A percentile compares a stretch with the other conserved stretches of the same genome.
Conservation (phyloP, 768 basidiomycete genomes). For the Hypsizygus marmoreus region DNA sequence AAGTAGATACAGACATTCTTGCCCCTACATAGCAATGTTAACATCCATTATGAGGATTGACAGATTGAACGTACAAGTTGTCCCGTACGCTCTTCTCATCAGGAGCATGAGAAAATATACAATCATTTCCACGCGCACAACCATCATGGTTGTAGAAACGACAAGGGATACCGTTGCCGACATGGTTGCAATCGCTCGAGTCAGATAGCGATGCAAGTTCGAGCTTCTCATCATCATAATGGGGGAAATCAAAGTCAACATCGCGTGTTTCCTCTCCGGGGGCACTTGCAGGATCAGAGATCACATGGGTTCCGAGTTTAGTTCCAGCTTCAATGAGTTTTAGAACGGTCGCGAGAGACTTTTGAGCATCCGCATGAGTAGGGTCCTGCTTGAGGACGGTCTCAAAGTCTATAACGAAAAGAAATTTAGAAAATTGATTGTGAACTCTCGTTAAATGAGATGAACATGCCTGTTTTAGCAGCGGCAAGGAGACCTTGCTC, state of each 20-base stretch:
- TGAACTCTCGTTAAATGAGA: too few species aligned
- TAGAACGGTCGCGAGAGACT: constrained; percentile 24
- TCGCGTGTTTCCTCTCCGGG: too few species aligned
- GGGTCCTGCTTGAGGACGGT: constrained; percentile 34
- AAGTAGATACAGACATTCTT: constrained; percentile 51
- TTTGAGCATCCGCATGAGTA: constrained; percentile 25
- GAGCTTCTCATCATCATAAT: constrained; percentile 32
- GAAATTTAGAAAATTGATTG: too few species aligned
- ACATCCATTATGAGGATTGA: not conserved
- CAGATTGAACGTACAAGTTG: constrained; percentile 37
- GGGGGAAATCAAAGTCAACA: constrained; percentile 36
- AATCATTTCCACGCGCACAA: constrained; percentile 42
- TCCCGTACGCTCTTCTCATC: constrained; percentile 58
- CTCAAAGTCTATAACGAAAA: constrained; percentile 33
- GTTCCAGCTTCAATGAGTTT: constrained; percentile 11
- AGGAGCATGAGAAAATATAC: constrained; percentile 54
- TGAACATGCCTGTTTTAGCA: constrained; percentile 31
- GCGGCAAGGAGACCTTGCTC: constrained; percentile 22
- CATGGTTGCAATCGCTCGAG: constrained; percentile 54
- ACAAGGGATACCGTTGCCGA: constrained; percentile 54
- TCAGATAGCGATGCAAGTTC: constrained; percentile 49
- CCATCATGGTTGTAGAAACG: constrained; percentile 58
- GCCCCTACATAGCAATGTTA: constrained; percentile 36
- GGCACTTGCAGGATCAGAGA: constrained; percentile 8
- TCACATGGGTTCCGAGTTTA: constrained; percentile 9